Evolutionary conservation across 192 early-diverging fungal genomes (phyloP).

Genomic region (Mortierella claussenii): DNA sequence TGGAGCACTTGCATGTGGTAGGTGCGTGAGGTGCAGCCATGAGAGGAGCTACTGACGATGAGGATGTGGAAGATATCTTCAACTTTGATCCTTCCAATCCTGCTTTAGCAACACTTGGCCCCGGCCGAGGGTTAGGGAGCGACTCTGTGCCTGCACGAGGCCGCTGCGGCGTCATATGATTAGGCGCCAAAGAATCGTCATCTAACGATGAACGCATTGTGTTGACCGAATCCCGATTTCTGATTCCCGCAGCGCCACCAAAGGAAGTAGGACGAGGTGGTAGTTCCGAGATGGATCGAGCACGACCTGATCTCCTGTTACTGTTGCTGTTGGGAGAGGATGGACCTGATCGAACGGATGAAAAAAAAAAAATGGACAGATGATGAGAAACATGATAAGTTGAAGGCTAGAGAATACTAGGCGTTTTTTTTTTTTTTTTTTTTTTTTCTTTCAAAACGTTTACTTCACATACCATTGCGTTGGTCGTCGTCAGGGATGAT

Average conservation of each 20-base stretch:
- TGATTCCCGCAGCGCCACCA: conserved; percentile 19
- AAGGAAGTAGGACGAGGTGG: conserved; percentile 46
- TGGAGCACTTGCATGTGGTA: conserved; percentile 46
- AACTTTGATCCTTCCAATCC: neutral
- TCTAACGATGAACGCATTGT: conserved; percentile 31
- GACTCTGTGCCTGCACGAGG: conserved; percentile 13
- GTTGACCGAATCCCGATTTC: neutral
- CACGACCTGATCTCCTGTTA: conserved; percentile 20
- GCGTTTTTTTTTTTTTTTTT: no score
- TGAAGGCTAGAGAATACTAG: neutral
- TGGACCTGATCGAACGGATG: conserved; percentile 13
- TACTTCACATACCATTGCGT: conserved; percentile 29
- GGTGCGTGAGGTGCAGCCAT: neutral
- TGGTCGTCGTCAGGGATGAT: conserved; percentile 30
- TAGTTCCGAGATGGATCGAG: conserved; percentile 39
- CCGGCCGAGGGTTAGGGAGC: neutral
- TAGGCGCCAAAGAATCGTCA: conserved; percentile 8
- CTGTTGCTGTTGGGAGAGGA: conserved; percentile 8
- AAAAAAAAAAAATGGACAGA: conserved; percentile 1
- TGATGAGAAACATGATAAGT: neutral
- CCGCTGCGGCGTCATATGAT: neutral
- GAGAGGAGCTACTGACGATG: neutral
- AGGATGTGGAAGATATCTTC: neutral
- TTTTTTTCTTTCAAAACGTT: no score
- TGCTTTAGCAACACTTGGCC: neutral